Base-by-base conservation (phyloP, 495 filamentous ascomycete genomes). In the Aspergillus bertholletiae region DNA sequence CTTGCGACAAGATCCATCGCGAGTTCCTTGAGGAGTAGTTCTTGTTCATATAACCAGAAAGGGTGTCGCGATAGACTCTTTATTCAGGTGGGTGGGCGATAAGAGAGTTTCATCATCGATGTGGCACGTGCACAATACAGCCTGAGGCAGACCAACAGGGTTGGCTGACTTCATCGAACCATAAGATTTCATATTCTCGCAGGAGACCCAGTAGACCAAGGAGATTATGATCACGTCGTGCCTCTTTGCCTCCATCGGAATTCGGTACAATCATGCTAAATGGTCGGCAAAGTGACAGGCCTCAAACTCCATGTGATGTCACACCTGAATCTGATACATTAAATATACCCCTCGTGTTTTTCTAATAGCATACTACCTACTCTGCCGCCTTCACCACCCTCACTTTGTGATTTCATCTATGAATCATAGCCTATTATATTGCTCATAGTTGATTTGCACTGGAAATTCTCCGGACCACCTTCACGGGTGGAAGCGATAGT, bases 1-100 rank as follows among this genome's bases (percentile, higher is more conserved):
- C 89, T 85, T 26, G 93, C 90, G 47, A 98, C 84, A 49, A 98
- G 84, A 81, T 98, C 94, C 94, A 98, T 98, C 47, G 41, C 71
- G 55, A 21, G 17, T 17, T 20, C 15, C 9, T 8, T 11, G 22
- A 26, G 20, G 23, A n/a, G 13, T 53, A 32, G n/a, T 56, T 21
- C 15, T 46, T 20, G n/a, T 15, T 20, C 9, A 26, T n/a, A 15
- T 9, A 3, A 34, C 39, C 22, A 46, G 13, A 32, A 24, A 13
- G 37, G 5, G 20, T 24, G 20, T 34, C n/a, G n/a, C n/a, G n/a
- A n/a, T n/a, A n/a, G n/a, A n/a, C n/a, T n/a, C n/a, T n/a, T n/a
- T n/a, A n/a, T 27, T 30, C 24, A 17, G n/a, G 13, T 4, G 30
- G 8, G 52, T 21, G 41, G 48, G 44, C 13, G 39, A 37, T n/a